These are phyloP conservation scores for Hondaea fermentalgiana DNA, from an alignment of 108 stramenopile species.

Conservation along the genomic window DNA sequence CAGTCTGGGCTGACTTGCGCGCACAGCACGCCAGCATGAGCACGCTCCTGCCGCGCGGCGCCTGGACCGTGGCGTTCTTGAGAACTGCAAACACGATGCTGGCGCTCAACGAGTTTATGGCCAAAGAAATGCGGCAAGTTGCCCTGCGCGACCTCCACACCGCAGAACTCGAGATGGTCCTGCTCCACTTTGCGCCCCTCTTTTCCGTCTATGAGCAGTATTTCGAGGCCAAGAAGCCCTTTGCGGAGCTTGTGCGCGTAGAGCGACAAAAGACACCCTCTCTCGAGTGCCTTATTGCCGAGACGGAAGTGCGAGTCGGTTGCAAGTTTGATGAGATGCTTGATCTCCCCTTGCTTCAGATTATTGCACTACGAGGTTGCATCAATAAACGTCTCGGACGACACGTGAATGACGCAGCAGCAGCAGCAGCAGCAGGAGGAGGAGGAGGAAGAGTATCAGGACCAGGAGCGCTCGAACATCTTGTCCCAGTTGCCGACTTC, in stretches of 20 bases:
- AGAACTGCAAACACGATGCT: neutral
- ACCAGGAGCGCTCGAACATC: neutral
- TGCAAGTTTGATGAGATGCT: neutral
- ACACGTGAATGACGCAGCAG: neutral
- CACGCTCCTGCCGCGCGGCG: neutral
- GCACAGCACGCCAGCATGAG: neutral
- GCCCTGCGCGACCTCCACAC: neutral
- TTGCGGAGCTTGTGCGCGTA: neutral
- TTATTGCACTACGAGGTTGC: neutral
- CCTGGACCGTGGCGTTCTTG: neutral
- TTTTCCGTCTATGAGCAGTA: neutral
- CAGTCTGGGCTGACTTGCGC: neutral
- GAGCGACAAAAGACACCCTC: neutral
- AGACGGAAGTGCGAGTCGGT: neutral
- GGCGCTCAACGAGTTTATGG: neutral
- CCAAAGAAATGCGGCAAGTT: neutral
- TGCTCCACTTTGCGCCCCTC: neutral
- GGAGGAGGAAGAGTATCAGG: too few species aligned
- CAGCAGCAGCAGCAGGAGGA: too few species aligned
- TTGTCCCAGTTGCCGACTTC: neutral
- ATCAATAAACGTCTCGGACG: neutral
- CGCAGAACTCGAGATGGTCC: neutral
- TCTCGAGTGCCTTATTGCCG: neutral
- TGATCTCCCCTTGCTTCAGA: neutral
- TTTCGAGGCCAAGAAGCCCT: neutral